Base-by-base conservation (phyloP, 2,329 filamentous ascomycete genomes). In the Colletotrichum gigasporum region DNA sequence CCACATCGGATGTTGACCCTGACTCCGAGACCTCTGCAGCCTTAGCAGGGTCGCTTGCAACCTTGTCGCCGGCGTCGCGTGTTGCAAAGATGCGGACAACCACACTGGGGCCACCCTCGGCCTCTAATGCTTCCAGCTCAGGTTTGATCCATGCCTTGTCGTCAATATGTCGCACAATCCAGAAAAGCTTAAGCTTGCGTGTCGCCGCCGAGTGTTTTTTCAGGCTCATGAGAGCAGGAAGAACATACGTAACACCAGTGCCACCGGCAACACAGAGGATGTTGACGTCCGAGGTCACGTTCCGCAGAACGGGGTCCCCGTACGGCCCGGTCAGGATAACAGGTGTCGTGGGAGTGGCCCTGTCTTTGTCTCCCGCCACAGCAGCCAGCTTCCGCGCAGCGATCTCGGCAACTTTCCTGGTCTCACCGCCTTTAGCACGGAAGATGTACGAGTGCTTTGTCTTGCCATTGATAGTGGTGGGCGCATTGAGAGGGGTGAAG, bases 291-390 rank as follows among this genome's bases (percentile, higher is more conserved):
- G 75, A 69, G 44, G 78, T 75, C 63, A 84, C 56, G 34, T 59
- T 73, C 5, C 80, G 75, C 34, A 79, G 69, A 44, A 84, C 82
- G 10, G 77, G 73, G 60, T 84, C 82, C 4, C 90, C 89, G 68
- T 91, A 92, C 0, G 88, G 85, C 0, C 90, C 89, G 0, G 85
- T 85, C 2, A 91, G 75, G 30, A 91, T 82, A 2, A 91, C 81
- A 0, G 85, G 79, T 0, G 87, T 86, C 0, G 80, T 83, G 1
- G 75, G 30, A 5, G 58, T 60, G n/a, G 45, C 42, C 16, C 56
- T 22, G 28, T 53, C 30, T 41, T 65, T 52, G 16, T 55, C 59
- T n/a, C 12, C 35, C 1, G 66, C 48, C 2, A 47, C 70, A 1
- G 54, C 66, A 1, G 75, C 72, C 3, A 78, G 67, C 64, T 80